Percentiles rank a stretch among this genome's conserved stretches.
Evolutionary conservation across 495 filamentous ascomycete species (phyloP).

Genomic region (Hyphodiscus hymeniophilus): DNA sequence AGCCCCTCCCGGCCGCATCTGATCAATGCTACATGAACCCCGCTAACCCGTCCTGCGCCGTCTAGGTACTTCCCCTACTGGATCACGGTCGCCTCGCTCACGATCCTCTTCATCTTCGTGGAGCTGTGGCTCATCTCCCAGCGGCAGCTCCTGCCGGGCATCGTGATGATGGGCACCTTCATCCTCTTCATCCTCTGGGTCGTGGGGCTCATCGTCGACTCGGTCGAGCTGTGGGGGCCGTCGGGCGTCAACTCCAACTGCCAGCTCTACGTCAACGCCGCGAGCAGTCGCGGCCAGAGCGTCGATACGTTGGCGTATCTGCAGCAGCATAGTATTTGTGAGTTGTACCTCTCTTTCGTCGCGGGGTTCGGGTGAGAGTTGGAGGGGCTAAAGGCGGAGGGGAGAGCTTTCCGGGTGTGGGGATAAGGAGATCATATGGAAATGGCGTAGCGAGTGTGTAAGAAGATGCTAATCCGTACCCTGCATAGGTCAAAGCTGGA

Average conservation of each 20-base stretch:
- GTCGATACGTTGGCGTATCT: constrained; percentile 75
- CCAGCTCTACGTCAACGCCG: constrained; percentile 57
- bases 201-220: constrained; percentile 82
- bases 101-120: constrained; percentile 64
- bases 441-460: too few relatives aligned
- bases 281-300: constrained; percentile 49
- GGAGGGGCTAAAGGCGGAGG: too few relatives aligned
- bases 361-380: too few relatives aligned
- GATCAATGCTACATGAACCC: too few relatives aligned
- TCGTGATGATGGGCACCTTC: constrained; percentile 87
- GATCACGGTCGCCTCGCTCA: constrained; percentile 61
- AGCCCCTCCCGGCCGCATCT: not conserved
- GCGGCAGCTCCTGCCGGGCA: constrained; percentile 74
- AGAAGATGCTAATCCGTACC: not conserved
- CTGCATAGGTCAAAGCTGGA: constrained; percentile 43
- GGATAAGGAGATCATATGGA: too few relatives aligned
- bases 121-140: constrained; percentile 67
- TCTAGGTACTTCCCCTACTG: constrained; percentile 93
- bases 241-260: constrained; percentile 74
- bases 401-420: too few relatives aligned
- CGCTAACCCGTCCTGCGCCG: too few relatives aligned
- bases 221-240: constrained; percentile 82
- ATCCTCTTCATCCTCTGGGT: constrained; percentile 91
- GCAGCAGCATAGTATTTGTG: constrained; percentile 80
- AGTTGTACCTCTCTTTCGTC: constrained; percentile 28